These are phyloP conservation scores for Xerocomus nothofagi DNA, from an alignment of 1,284 basidiomycete species.

Conservation along the genomic window DNA sequence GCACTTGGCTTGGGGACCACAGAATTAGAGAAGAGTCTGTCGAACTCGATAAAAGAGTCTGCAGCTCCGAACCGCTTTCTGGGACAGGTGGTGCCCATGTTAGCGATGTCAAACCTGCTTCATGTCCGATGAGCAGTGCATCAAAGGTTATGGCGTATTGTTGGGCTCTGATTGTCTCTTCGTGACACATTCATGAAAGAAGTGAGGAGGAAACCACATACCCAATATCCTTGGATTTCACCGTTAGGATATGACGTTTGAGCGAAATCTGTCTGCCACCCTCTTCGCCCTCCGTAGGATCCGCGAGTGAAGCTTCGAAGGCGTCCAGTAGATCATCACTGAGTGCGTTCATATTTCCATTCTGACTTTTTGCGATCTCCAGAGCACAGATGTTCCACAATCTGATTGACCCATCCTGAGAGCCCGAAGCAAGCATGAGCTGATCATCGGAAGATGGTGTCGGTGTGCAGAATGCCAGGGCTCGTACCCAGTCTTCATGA, in stretches of 20 bases:
- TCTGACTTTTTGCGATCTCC: slow-evolving; percentile 23
- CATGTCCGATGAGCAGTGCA: slow-evolving; percentile 89
- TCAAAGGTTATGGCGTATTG: slow-evolving; percentile 84
- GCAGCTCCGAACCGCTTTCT: slow-evolving; percentile 24
- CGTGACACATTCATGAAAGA: slow-evolving; percentile 1
- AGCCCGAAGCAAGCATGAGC: slow-evolving; percentile 80
- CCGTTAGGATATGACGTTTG: slow-evolving; percentile 74
- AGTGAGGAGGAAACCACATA: slow-evolving; percentile 26
- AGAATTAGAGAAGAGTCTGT: slow-evolving; percentile 91
- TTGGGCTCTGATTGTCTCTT: slow-evolving; percentile 42
- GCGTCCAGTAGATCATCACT: slow-evolving; percentile 78
- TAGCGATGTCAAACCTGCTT: slow-evolving; percentile 86
- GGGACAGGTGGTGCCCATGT: slow-evolving; percentile 63
- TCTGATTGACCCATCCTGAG: slow-evolving; percentile 89
- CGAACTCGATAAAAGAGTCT: slow-evolving; percentile 82
- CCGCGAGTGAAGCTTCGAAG: slow-evolving; percentile 80
- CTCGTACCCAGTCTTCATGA: slow-evolving; percentile 93
- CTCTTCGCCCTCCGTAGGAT: slow-evolving; percentile 62
- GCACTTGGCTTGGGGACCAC: slow-evolving; percentile 75
- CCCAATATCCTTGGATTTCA: slow-evolving; percentile 55
- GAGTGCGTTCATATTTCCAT: slow-evolving; percentile 32
- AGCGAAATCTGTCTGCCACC: slow-evolving; percentile 82
- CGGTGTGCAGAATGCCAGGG: slow-evolving; percentile 63
- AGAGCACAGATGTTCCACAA: slow-evolving; percentile 76
- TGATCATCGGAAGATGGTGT: slow-evolving; percentile 33